phyloP scores from a whole-genome alignment of 2,329 filamentous ascomycete genomes.

The Aspergillus sp. region DNA sequence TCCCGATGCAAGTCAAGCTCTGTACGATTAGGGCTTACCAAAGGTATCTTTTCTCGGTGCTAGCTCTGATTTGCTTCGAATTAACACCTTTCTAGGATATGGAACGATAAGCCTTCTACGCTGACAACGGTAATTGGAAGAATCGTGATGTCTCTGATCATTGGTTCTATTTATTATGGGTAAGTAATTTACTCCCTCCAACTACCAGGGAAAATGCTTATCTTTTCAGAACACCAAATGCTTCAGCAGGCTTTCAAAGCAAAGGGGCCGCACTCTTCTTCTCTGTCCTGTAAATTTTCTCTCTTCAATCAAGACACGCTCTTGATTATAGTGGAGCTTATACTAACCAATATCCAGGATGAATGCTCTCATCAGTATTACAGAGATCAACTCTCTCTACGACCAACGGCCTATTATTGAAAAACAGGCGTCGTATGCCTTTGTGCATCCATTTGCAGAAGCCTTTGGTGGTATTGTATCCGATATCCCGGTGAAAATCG shows the following conservation, averaged over 20 bases:
- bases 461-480: conserved; percentile 79
- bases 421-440: conserved; percentile 80
- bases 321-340: conserved; percentile 38
- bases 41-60: conserved; percentile 39
- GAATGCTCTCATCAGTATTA: conserved; percentile 60
- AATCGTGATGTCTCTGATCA: conserved; percentile 68
- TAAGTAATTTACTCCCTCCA: conserved; percentile 1
- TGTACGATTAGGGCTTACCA: conserved; percentile 77
- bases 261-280: conserved; percentile 81
- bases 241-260: conserved; percentile 69
- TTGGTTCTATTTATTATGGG: conserved; percentile 53
- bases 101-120: conserved; percentile 71
- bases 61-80: not conserved
- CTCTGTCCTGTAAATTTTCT: conserved; percentile 73
- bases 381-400: conserved; percentile 79
- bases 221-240: conserved; percentile 64
- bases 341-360: conserved; percentile 12
- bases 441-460: conserved; percentile 87
- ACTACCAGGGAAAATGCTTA: conserved; percentile 4
- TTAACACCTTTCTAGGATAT: conserved; percentile 46
- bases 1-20: conserved; percentile 69
- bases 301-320: conserved; percentile 27
- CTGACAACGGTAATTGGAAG: conserved; percentile 64
- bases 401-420: conserved; percentile 88
- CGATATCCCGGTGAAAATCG: conserved; percentile 79